Evolutionary conservation across 164 flowering plant genomes (phyloP).

Genomic region (Taxillus chinensis): DNA sequence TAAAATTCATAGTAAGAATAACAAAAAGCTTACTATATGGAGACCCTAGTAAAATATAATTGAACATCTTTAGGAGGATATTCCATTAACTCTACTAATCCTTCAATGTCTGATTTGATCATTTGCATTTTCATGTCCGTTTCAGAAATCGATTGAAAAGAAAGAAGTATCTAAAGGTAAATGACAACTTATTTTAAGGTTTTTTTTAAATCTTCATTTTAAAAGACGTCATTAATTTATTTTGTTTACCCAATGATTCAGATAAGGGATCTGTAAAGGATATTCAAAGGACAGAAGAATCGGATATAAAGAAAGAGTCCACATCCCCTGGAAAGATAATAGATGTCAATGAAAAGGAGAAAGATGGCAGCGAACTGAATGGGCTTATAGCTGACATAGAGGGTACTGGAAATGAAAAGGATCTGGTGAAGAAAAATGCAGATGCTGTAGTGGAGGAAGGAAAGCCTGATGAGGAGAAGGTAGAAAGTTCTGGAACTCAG

Average conservation of each 20-base stretch:
- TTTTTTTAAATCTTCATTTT: neutral
- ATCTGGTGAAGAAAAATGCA: conserved; percentile 13
- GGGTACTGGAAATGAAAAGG: conserved; percentile 14
- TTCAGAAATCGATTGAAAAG: conserved; percentile 46
- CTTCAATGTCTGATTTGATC: too few species aligned
- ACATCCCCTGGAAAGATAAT: conserved; percentile 15
- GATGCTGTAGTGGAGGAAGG: conserved; percentile 16
- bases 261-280: conserved; percentile 22
- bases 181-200: neutral
- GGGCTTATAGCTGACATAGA: conserved; percentile 14
- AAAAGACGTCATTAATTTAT: neutral
- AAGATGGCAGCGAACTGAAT: conserved; percentile 11
- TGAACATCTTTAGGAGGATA: too few species aligned
- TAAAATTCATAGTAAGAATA: too few species aligned
- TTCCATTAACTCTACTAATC: too few species aligned
- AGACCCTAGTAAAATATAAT: too few species aligned
- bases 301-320: conserved; percentile 23
- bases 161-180: conserved; percentile 44
- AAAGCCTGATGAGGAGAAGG: conserved; percentile 19
- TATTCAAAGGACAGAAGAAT: conserved; percentile 16
- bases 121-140: neutral
- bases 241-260: conserved; percentile 8
- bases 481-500: conserved; percentile 21
- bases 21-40: too few species aligned
- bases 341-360: conserved; percentile 21